Conservation (phyloP, 441 rosid species). For the Euphorbia schlechtendalii region DNA sequence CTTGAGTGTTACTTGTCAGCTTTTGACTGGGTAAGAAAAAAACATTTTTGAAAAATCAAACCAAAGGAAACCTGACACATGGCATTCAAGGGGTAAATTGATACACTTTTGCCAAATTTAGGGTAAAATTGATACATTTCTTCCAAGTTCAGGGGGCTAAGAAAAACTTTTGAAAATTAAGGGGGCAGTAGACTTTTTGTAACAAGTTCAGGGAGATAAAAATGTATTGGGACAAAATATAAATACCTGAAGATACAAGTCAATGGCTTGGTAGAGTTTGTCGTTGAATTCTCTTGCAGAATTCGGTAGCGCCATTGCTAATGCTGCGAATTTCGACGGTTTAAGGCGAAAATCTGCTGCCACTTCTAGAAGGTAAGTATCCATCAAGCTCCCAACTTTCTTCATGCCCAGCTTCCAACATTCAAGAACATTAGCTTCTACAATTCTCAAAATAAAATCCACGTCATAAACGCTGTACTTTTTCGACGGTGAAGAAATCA, state of each 20-base stretch:
- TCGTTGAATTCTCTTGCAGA: slow-evolving; percentile 39
- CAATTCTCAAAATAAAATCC: slow-evolving; percentile 37
- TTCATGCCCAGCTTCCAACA: slow-evolving; percentile 15
- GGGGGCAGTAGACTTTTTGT: too few species aligned
- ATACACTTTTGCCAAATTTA: too few species aligned
- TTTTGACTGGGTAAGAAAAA: too few species aligned
- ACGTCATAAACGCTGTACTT: slow-evolving; percentile 35
- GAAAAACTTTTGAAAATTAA: too few species aligned
- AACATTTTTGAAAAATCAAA: too few species aligned
- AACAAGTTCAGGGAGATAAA: too few species aligned
- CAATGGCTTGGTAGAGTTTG: slow-evolving; percentile 40
- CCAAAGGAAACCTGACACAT: too few species aligned
- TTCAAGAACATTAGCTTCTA: slow-evolving; percentile 23
- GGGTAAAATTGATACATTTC: too few species aligned
- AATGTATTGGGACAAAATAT: too few species aligned
- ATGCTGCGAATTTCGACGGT: slow-evolving; percentile 32
- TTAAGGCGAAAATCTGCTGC: slow-evolving; percentile 38
- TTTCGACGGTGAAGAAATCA: slow-evolving; percentile 26
- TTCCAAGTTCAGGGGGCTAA: too few species aligned
- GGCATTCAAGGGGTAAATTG: too few species aligned
- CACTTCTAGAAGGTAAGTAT: slow-evolving; percentile 43
- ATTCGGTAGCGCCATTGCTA: slow-evolving; percentile 34
- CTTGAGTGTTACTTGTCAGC: too few species aligned
- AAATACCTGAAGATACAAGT: slow-evolving; percentile 45
- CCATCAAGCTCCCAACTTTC: slow-evolving; percentile 39